Evolutionary conservation across 805 yeast genomes (phyloP).

Genomic region (Pichia phayaonensis): DNA sequence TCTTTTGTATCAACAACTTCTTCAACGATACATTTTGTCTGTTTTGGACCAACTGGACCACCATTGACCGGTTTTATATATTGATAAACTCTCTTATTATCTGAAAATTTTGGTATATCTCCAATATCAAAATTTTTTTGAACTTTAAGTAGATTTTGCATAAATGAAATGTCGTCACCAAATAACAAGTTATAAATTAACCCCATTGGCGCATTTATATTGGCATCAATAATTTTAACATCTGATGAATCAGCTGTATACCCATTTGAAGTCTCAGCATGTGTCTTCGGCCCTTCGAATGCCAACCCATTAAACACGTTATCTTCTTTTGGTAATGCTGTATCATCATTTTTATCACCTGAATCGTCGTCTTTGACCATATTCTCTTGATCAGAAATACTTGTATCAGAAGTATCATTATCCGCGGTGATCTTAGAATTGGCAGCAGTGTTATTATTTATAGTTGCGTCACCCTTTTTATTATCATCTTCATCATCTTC

Average conservation of each 20-base stretch:
- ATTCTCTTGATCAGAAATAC: conserved; percentile 25
- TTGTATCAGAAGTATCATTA: conserved; percentile 21
- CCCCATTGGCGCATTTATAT: conserved; percentile 54
- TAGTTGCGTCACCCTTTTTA: conserved; percentile 25
- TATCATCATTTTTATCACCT: conserved; percentile 8
- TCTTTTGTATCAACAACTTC: conserved; percentile 52
- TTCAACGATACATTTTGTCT: conserved; percentile 56
- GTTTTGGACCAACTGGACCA: conserved; percentile 70
- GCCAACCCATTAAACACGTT: conserved; percentile 33
- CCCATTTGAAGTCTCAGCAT: conserved; percentile 29
- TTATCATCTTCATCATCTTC: conserved; percentile 14
- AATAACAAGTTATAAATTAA: conserved; percentile 50
- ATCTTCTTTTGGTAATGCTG: conserved; percentile 11
- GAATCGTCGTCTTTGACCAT: conserved; percentile 26
- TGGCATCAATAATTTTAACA: conserved; percentile 45
- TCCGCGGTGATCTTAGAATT: conserved; percentile 13
- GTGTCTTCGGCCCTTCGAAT: conserved; percentile 31
- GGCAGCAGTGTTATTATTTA: conserved; percentile 17
- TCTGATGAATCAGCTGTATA: conserved; percentile 43
- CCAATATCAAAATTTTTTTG: conserved; percentile 60
- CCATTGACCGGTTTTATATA: conserved; percentile 60
- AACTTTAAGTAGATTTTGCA: conserved; percentile 39
- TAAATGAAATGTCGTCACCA: conserved; percentile 47
- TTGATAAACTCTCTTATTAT: conserved; percentile 38
- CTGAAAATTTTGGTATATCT: conserved; percentile 34